Percentiles rank a stretch among this genome's conserved stretches.
Conservation (phyloP, 75 land plant genomes). For the Sequoiadendron giganteum region DNA sequence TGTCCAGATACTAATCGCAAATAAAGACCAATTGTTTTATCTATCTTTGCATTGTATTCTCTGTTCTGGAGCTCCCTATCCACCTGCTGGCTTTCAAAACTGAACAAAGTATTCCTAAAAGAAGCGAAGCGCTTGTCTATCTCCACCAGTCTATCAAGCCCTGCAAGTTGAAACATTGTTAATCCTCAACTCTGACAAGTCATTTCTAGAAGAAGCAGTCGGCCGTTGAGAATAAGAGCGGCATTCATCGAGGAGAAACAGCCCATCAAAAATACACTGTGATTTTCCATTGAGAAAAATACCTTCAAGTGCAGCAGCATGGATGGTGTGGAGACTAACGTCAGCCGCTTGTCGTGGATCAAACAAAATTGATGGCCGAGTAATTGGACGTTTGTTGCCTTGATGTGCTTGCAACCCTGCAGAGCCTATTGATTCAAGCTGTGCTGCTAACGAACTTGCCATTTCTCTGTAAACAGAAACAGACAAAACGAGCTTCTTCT, state of each 20-base stretch:
- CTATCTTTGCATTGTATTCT: conserved; percentile 61
- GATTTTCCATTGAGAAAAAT: background rate
- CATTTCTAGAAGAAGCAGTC: background rate
- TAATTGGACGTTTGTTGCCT: conserved; percentile 34
- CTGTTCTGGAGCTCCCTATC: conserved; percentile 69
- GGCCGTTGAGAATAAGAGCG: background rate
- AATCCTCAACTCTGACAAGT: background rate
- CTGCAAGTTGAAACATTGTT: conserved; percentile 25
- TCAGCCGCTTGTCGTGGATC: conserved; percentile 83
- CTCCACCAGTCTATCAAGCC: conserved; percentile 52
- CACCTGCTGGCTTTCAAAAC: conserved; percentile 50
- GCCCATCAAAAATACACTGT: background rate
- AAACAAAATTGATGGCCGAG: conserved; percentile 81
- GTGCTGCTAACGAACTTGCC: conserved; percentile 48
- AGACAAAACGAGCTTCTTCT: background rate
- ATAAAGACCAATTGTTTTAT: conserved; percentile 53
- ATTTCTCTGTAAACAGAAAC: conserved; percentile 12
- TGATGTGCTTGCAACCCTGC: conserved; percentile 20
- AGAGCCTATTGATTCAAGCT: conserved; percentile 61
- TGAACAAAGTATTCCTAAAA: conserved; percentile 67
- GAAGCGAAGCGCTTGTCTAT: conserved; percentile 46
- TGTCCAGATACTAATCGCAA: conserved; percentile 66
- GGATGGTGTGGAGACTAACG: conserved; percentile 59
- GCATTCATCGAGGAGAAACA: background rate
- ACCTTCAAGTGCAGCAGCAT: conserved; percentile 66